Evolutionary conservation across 2,329 filamentous ascomycete species (phyloP).

Genomic region (Penicillium polonicum): DNA sequence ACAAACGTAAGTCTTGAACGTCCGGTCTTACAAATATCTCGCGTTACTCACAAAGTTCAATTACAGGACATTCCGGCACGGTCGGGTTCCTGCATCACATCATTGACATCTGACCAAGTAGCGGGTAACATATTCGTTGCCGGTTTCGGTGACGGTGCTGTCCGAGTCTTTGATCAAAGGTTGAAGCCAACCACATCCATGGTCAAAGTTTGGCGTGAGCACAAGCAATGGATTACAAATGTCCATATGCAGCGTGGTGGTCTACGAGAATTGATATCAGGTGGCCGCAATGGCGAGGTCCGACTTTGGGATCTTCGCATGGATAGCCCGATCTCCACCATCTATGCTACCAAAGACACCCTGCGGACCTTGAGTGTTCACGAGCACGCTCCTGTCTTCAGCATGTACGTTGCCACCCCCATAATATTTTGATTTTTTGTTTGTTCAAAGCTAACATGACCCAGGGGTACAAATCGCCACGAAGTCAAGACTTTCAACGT

Average conservation of each 20-base stretch:
- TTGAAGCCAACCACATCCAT: slow-evolving; percentile 81
- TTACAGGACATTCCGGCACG: slow-evolving; percentile 81
- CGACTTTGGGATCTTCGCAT: slow-evolving; percentile 95
- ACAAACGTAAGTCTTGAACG: slow-evolving; percentile 57
- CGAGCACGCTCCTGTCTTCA: slow-evolving; percentile 94
- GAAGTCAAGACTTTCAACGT: slow-evolving; percentile 91
- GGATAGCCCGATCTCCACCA: slow-evolving; percentile 71
- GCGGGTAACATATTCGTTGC: slow-evolving; percentile 95
- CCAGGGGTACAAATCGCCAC: slow-evolving; percentile 81
- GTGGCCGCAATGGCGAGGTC: slow-evolving; percentile 88
- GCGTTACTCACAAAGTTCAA: neutral
- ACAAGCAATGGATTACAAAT: slow-evolving; percentile 91
- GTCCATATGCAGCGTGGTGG: slow-evolving; percentile 97
- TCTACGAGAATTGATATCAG: slow-evolving; percentile 84
- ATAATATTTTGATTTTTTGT: neutral
- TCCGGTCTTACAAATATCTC: neutral
- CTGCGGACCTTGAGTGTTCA: slow-evolving; percentile 87
- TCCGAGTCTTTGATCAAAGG: slow-evolving; percentile 90
- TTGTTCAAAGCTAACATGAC: slow-evolving; percentile 14
- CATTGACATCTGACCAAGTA: slow-evolving; percentile 94
- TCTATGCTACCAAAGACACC: slow-evolving; percentile 72
- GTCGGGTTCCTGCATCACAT: slow-evolving; percentile 93
- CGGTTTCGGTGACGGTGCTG: slow-evolving; percentile 91
- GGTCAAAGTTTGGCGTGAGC: slow-evolving; percentile 96
- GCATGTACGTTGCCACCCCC: slow-evolving; percentile 63